phyloP scores from a whole-genome alignment of 2,329 filamentous ascomycete species.

The Aspergillus candidus region DNA sequence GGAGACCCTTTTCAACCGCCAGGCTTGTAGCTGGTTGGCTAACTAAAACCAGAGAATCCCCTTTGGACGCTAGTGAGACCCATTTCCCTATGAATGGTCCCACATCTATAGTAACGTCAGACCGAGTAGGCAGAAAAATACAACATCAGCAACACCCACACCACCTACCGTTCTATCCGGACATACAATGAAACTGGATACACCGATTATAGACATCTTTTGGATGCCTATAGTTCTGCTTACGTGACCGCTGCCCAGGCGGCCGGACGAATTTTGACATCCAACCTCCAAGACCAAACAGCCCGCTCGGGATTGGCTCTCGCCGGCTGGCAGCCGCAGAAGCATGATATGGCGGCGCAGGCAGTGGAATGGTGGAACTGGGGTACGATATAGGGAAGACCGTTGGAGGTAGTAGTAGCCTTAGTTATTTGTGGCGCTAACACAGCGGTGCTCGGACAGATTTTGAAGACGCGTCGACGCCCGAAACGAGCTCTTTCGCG shows the following conservation, averaged over 20 bases:
- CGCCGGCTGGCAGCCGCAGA: slow-evolving; percentile 57
- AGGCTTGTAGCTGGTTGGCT: not conserved
- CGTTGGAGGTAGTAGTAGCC: too few species aligned
- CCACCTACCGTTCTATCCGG: slow-evolving; percentile 52
- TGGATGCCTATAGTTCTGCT: slow-evolving; percentile 47
- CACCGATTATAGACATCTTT: slow-evolving; percentile 45
- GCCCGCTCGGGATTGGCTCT: slow-evolving; percentile 54
- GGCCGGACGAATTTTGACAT: slow-evolving; percentile 51
- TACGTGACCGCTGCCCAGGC: slow-evolving; percentile 45
- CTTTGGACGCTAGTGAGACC: slow-evolving; percentile 48
- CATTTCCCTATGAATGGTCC: not conserved
- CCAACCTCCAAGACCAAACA: slow-evolving; percentile 58
- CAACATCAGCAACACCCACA: slow-evolving; percentile 50
- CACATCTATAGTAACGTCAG: not conserved
- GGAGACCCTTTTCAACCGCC: not conserved
- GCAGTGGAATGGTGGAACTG: slow-evolving; percentile 57
- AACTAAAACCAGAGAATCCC: slow-evolving; percentile 39
- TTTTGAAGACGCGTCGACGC: slow-evolving; percentile 54
- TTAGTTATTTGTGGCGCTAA: not conserved
- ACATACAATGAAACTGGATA: slow-evolving; percentile 57
- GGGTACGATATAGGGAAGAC: slow-evolving; percentile 23
- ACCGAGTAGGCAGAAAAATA: slow-evolving; percentile 49
- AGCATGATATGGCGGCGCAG: slow-evolving; percentile 48
- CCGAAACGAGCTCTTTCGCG: slow-evolving; percentile 51
- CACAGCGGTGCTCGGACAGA: slow-evolving; percentile 29